These are phyloP conservation scores for Plenodomus biglobosus DNA, from an alignment of 2,329 filamentous ascomycete genomes.

Conservation along the genomic window DNA sequence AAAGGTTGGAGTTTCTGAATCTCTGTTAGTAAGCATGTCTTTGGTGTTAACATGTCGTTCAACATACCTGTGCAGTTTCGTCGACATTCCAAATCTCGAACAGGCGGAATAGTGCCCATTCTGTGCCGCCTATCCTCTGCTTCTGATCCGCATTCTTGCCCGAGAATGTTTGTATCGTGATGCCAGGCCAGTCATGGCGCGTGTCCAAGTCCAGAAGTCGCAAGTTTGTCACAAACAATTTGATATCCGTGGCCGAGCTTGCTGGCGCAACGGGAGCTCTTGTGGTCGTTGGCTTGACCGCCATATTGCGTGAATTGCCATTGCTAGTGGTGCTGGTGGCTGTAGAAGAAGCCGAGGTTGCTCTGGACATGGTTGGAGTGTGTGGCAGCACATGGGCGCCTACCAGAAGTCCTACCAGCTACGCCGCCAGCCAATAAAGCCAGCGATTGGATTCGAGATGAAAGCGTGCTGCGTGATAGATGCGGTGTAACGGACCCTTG, in stretches of 20 bases:
- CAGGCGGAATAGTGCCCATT: slow-evolving; percentile 89
- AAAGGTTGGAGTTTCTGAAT: slow-evolving; percentile 80
- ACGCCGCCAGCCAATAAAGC: background rate
- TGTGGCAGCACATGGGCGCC: slow-evolving; percentile 9
- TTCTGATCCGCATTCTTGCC: slow-evolving; percentile 74
- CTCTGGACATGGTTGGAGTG: slow-evolving; percentile 29
- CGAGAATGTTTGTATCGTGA: slow-evolving; percentile 70
- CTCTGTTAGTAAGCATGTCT: slow-evolving; percentile 1
- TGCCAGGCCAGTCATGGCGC: slow-evolving; percentile 75
- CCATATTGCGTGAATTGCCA: slow-evolving; percentile 30
- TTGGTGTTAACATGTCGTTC: background rate
- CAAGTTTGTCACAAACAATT: slow-evolving; percentile 78
- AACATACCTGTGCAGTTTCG: slow-evolving; percentile 68
- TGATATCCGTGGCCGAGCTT: slow-evolving; percentile 31
- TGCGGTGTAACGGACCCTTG: slow-evolving; percentile 14
- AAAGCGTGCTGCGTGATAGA: slow-evolving; percentile 10
- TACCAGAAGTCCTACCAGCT: slow-evolving; percentile 2
- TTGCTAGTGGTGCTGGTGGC: slow-evolving; percentile 19
- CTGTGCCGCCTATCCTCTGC: slow-evolving; percentile 76
- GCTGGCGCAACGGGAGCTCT: slow-evolving; percentile 25
- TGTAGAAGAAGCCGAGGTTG: slow-evolving; percentile 27
- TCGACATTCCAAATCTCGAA: slow-evolving; percentile 81
- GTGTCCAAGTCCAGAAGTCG: slow-evolving; percentile 79
- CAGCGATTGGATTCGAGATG: background rate
- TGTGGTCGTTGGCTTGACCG: slow-evolving; percentile 38